phyloP scores from a whole-genome alignment of 352 stramenopile genomes.

The Pythium biforme region DNA sequence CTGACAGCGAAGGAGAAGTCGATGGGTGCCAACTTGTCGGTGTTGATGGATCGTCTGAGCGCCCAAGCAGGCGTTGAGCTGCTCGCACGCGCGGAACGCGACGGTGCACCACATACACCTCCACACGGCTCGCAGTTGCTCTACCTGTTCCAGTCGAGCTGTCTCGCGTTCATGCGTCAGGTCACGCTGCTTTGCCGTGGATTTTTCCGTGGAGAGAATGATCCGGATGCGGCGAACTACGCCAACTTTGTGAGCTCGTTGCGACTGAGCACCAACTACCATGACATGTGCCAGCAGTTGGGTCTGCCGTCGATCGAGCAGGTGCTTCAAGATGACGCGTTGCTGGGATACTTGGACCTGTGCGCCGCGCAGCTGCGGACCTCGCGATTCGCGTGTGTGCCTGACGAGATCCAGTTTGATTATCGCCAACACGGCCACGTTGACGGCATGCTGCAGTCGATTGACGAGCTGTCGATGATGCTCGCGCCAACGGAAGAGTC shows the following conservation, averaged over 20 bases:
- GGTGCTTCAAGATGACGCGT: slow-evolving; percentile 41
- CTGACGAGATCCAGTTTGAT: slow-evolving; percentile 42
- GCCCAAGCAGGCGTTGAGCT: slow-evolving; percentile 39
- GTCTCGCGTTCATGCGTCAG: slow-evolving; percentile 70
- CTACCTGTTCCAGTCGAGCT: slow-evolving; percentile 76
- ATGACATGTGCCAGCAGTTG: slow-evolving; percentile 75
- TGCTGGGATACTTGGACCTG: slow-evolving; percentile 57
- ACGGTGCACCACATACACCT: slow-evolving; percentile 25
- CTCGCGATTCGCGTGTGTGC: slow-evolving; percentile 44
- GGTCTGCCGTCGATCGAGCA: slow-evolving; percentile 60
- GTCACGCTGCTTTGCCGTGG: slow-evolving; percentile 72
- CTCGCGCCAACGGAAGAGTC: slow-evolving; percentile 4
- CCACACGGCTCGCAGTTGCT: slow-evolving; percentile 56
- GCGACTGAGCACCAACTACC: slow-evolving; percentile 69
- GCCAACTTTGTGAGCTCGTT: slow-evolving; percentile 79
- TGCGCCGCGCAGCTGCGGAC: slow-evolving; percentile 51
- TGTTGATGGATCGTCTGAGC: slow-evolving; percentile 53
- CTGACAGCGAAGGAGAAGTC: slow-evolving; percentile 34
- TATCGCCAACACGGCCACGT: slow-evolving; percentile 60
- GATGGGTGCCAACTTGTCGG: slow-evolving; percentile 11
- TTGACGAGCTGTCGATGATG: slow-evolving; percentile 30
- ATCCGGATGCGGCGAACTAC: slow-evolving; percentile 72
- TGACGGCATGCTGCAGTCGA: slow-evolving; percentile 39
- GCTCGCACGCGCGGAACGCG: slow-evolving; percentile 25
- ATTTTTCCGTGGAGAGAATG: slow-evolving; percentile 75